Evolutionary conservation across 2,329 filamentous ascomycete genomes (phyloP), one percentile per base, ranked within the genome.

Genomic region (Aureobasidium namibiae): DNA sequence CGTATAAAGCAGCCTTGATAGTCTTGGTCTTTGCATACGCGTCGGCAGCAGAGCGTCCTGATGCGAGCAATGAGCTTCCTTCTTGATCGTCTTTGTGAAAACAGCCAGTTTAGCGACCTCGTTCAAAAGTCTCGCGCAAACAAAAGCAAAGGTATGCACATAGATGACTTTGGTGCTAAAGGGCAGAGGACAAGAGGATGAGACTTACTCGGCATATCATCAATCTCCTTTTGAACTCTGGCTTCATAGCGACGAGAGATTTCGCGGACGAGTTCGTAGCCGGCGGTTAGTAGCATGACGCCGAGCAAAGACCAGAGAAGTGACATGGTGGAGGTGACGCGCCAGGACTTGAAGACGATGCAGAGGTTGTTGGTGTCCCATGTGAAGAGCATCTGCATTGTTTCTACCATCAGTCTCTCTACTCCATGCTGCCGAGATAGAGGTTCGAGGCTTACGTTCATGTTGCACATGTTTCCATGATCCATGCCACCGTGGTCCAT

Each of bases 311-410:
- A 96, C 68, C 91, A 73, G 72, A 96, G 68, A 60, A 99, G 86
- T 34, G 88, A 88, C 56, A 82, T 69, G 3, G 86, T 85, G 62
- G 86, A 85, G 63, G 82, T 85, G 73, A 99, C 77, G 75, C 89
- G 92, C 94, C 94, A 99, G 75, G 86, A 84, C 67, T 81, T 82
- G 80, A 97, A 99, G 73, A 99, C 84, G 74, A 99, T 95, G 81
- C 94, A 99, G 64, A 99, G 89, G 76, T 97, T 88, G 60, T 81
- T 83, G 2, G 92, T 92, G 73, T 91, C 85, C 92, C 92, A 99
- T 62, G 91, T 97, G 79, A 99, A 99, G 65, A 97, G 85, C 92
- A 96, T 97, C 91, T 96, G 66, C 5, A 6, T n/a, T 10, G 14
- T 31, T 10, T 24, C 21, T 34, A 4, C 39, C 4, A 23, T 42